These are phyloP conservation scores for Pachysandra terminalis DNA, from an alignment of 164 flowering plant genomes.

Conservation along the genomic window DNA sequence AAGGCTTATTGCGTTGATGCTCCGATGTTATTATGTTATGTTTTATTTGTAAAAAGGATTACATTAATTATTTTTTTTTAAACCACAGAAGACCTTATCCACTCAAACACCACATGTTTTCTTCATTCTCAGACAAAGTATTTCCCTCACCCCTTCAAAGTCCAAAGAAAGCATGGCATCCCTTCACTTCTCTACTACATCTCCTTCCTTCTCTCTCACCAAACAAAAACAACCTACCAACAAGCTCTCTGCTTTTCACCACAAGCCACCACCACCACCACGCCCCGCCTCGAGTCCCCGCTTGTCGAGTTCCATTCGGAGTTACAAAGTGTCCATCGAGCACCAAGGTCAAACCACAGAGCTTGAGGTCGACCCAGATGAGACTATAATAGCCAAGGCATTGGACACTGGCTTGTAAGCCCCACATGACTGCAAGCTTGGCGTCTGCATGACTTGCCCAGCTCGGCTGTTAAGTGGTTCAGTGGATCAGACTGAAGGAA, in stretches of 20 bases:
- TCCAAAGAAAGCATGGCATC: constrained; percentile 34
- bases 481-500: constrained; percentile 94
- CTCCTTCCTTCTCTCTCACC: constrained; percentile 35
- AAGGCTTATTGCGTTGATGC: too few species aligned
- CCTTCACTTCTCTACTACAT: constrained; percentile 35
- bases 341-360: constrained; percentile 60
- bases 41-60: too few species aligned
- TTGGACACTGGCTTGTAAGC: constrained; percentile 65
- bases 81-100: neutral
- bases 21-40: too few species aligned
- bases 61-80: too few species aligned
- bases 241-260: constrained; percentile 19
- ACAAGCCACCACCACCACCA: constrained; percentile 12
- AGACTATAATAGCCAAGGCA: constrained; percentile 76
- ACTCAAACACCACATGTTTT: neutral
- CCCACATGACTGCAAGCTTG: constrained; percentile 96
- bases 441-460: constrained; percentile 99
- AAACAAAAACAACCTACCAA: constrained; percentile 21
- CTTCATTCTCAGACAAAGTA: neutral
- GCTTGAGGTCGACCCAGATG: constrained; percentile 81
- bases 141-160: neutral
- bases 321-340: constrained; percentile 78
- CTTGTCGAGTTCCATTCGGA: constrained; percentile 10
- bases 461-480: constrained; percentile 67
- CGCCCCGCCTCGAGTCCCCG: constrained; percentile 13